Evolutionary conservation across 1,139 yeast species (phyloP).

Genomic region (Yamadazyma sp.): DNA sequence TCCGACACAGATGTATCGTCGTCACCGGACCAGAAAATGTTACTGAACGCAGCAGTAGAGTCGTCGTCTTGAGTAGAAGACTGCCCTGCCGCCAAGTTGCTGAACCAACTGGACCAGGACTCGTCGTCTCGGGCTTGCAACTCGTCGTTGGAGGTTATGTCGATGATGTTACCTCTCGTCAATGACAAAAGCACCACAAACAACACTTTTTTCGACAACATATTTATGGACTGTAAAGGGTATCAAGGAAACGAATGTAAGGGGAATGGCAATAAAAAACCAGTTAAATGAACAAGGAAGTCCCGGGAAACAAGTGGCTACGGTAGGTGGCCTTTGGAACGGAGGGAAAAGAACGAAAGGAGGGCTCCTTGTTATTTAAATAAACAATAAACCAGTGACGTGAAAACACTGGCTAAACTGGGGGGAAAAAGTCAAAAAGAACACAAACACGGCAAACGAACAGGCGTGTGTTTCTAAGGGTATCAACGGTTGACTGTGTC

Average conservation of each 20-base stretch:
- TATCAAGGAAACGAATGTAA: conserved; percentile 5
- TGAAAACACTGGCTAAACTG: not conserved
- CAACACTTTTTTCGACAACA: conserved; percentile 6
- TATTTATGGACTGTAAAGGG: not conserved
- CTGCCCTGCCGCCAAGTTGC: not conserved
- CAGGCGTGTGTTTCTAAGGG: not conserved
- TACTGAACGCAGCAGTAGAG: not conserved
- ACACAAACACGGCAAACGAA: not conserved
- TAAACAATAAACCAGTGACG: not conserved
- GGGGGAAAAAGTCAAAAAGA: not conserved
- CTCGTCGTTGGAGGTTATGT: conserved; percentile 11
- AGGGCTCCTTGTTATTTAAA: conserved; percentile 1
- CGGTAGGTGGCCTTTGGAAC: conserved; percentile 1
- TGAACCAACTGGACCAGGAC: conserved; percentile 10
- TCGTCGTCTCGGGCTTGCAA: conserved; percentile 5
- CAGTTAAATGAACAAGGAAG: not conserved
- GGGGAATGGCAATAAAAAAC: conserved; percentile 1
- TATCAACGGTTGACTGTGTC: not conserved
- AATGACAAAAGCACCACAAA: conserved; percentile 8
- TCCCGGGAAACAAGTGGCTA: not conserved
- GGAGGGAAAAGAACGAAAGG: conserved; percentile 4
- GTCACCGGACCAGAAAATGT: not conserved
- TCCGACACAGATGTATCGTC: not conserved
- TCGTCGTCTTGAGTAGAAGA: not conserved
- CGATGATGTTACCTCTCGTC: conserved; percentile 9